phyloP scores from a whole-genome alignment of 345 rosid genomes.

The Odontarrhena argentea region DNA sequence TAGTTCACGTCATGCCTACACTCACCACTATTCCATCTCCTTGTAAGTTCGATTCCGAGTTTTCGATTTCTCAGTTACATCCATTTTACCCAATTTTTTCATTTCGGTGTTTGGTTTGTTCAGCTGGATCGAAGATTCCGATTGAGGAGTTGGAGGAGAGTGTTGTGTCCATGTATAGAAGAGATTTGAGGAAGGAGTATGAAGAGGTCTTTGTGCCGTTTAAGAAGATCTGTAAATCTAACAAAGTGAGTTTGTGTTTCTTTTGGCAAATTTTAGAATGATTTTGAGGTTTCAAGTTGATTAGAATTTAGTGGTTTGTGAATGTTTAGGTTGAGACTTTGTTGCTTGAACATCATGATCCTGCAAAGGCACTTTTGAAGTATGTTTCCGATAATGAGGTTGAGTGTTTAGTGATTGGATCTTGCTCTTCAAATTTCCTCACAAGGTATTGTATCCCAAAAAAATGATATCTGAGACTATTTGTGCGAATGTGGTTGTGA shows the following conservation, averaged over 20 bases:
- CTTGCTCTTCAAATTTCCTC: slow-evolving; percentile 56
- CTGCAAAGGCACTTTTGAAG: slow-evolving; percentile 62
- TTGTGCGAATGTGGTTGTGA: neutral
- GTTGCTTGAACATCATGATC: slow-evolving; percentile 70
- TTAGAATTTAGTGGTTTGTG: neutral
- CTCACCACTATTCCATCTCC: slow-evolving; percentile 72
- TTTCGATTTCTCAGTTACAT: neutral
- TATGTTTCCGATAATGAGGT: slow-evolving; percentile 53
- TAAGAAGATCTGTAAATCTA: slow-evolving; percentile 51
- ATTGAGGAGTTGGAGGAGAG: slow-evolving; percentile 65
- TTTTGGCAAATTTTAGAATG: neutral
- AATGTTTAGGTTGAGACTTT: slow-evolving; percentile 64
- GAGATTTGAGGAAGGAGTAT: slow-evolving; percentile 54
- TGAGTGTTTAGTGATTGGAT: slow-evolving; percentile 68
- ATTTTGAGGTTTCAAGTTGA: neutral
- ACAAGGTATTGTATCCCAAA: slow-evolving; percentile 48
- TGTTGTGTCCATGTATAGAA: slow-evolving; percentile 61
- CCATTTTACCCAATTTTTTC: neutral
- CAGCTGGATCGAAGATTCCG: slow-evolving; percentile 68
- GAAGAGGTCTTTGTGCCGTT: slow-evolving; percentile 60
- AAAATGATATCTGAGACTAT: neutral
- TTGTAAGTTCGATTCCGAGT: slow-evolving; percentile 42
- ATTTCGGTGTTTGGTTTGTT: neutral
- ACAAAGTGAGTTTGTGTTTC: slow-evolving; percentile 35
- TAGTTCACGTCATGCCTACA: slow-evolving; percentile 76